Conservation (phyloP, 306 rosid genomes). For the Oxytropis ochrocephala region DNA sequence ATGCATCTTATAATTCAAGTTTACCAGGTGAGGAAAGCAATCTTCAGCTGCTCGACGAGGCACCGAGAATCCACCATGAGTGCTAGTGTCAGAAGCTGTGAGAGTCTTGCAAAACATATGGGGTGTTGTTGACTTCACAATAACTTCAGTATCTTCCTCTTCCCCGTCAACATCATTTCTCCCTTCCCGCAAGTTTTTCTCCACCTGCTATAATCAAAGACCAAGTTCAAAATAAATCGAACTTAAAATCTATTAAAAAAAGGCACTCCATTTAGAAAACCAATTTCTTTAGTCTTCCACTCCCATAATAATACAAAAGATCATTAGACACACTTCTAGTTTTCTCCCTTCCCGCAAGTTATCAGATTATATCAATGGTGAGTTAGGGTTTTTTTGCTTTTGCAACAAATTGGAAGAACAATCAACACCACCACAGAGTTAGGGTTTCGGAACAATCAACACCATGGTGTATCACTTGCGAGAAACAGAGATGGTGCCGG, state of each 20-base stretch:
- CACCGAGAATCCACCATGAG: constrained; percentile 98
- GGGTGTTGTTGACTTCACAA: constrained; percentile 72
- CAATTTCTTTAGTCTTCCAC: not conserved
- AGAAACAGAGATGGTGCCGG: no score
- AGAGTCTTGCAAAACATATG: constrained; percentile 99
- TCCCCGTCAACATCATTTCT: constrained; percentile 50
- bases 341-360: no score
- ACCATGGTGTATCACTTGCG: no score
- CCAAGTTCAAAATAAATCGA: constrained; percentile 20
- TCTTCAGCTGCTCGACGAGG: constrained; percentile 99
- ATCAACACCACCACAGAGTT: no score
- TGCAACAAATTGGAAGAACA: no score
- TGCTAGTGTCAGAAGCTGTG: constrained; percentile 97
- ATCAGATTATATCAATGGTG: no score
- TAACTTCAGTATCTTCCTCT: constrained; percentile 64
- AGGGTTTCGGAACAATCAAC: no score
- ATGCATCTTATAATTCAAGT: not conserved
- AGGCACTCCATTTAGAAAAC: not conserved
- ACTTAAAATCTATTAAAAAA: constrained; percentile 4
- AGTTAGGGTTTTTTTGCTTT: no score
- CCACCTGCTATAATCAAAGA: constrained; percentile 43
- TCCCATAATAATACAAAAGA: not conserved
- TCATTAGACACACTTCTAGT: not conserved
- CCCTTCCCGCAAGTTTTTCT: constrained; percentile 44
- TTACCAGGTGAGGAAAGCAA: constrained; percentile 97